A percentile compares a stretch with the other conserved stretches of the same genome.
phyloP scores from a whole-genome alignment of 805 yeast species.

The Candida suzukii region DNA sequence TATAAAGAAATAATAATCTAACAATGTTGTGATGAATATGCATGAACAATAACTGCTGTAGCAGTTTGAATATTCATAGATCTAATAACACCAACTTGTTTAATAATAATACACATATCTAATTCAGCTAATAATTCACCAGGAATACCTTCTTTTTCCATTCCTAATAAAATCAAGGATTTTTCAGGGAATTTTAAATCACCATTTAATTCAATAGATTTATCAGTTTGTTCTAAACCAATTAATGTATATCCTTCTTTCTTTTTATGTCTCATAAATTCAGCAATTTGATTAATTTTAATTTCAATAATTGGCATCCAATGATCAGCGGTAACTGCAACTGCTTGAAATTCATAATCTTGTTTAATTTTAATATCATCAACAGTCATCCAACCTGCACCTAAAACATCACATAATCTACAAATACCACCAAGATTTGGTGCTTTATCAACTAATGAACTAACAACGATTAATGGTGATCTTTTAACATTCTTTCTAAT shows the following conservation, averaged over 20 bases:
- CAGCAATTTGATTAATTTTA: constrained; percentile 42
- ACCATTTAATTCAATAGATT: constrained; percentile 63
- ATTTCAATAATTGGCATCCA: constrained; percentile 96
- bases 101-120: constrained; percentile 84
- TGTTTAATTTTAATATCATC: constrained; percentile 59
- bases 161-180: constrained; percentile 73
- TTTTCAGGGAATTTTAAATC: constrained; percentile 70
- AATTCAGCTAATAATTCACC: constrained; percentile 76
- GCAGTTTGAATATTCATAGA: constrained; percentile 98
- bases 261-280: constrained; percentile 53
- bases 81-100: constrained; percentile 85
- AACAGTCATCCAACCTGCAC: constrained; percentile 76
- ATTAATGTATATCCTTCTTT: constrained; percentile 77
- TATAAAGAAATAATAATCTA: constrained; percentile 8
- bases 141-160: constrained; percentile 87
- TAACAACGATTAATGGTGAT: constrained; percentile 84
- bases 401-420: constrained; percentile 84
- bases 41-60: constrained; percentile 88
- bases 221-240: constrained; percentile 90
- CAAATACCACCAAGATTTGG: constrained; percentile 95
- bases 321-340: constrained; percentile 88
- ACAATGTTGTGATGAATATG: constrained; percentile 70
- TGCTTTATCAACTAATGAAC: constrained; percentile 85
- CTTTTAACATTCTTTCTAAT: constrained; percentile 43
- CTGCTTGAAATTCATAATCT: constrained; percentile 69